Evolutionary conservation across 371 early-diverging fungal genomes (phyloP), one percentile per base, ranked within the genome.

Genomic region (Encephalitozoon romaleae): DNA sequence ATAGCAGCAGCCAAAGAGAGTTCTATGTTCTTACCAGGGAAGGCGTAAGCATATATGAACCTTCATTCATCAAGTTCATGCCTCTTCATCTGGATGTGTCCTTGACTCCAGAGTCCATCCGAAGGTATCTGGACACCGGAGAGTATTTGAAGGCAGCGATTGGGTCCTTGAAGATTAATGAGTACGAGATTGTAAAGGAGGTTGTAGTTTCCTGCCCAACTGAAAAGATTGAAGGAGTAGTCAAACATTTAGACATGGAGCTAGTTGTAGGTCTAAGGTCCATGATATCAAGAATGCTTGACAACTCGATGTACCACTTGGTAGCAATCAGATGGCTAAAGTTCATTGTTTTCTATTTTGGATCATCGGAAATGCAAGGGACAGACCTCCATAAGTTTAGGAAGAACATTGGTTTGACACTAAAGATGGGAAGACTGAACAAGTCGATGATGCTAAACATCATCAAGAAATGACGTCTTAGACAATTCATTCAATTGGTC

Each of bases 1-100:
- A 76, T 34, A 67, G 53, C 45, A 59, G 23, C 21, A 42, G 47
- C 23, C 69, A 76, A 47, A 41, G 52, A n/a, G 45, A 34, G 28
- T 25, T 79, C 9, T 63, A 64, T 65, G 26, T 71, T 25, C 51
- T 75, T 5, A 67, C 71, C 5, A 49, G 76, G 39, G 80, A 79
- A 63, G 80, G 80, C n/a, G 18, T 79, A n/a, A 42, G 41, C 32
- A 65, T 74, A n/a, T 76, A 54, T 59, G 42, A 70, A 15, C 28
- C 18, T 6, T 32, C 23, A 2, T 42, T n/a, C 32, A 53, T 49
- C 18, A 64, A 74, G 43, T 74, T 54, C 54, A 67, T 65, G 12
- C 74, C 74, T 8, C 8, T 74, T 42, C 34, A n/a, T 39, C 21
- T 74, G 23, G 74, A 74, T 41, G 25, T 74, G 28, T 66, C 65